Evolutionary conservation across 352 stramenopile genomes (phyloP).

Genomic region (Sclerospora graminicola): DNA sequence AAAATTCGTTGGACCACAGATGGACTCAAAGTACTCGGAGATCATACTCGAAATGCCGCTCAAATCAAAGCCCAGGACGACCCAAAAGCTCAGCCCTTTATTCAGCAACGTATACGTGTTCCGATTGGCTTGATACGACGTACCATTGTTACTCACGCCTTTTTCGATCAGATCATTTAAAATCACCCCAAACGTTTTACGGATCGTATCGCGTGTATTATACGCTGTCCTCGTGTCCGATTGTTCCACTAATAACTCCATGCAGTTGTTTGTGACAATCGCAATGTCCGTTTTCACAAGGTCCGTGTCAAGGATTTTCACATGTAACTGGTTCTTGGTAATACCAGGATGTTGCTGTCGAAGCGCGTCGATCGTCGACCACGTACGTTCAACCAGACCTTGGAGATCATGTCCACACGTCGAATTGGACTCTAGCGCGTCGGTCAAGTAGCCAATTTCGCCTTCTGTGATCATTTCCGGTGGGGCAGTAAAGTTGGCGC

Average conservation of each 20-base stretch:
- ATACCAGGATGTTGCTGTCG: constrained; percentile 18
- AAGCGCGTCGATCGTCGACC: constrained; percentile 22
- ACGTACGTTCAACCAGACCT: constrained; percentile 25
- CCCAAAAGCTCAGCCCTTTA: constrained; percentile 12
- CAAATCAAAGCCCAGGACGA: constrained; percentile 13
- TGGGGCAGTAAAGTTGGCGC: constrained; percentile 15
- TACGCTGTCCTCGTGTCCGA: constrained; percentile 14
- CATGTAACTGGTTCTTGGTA: constrained; percentile 22
- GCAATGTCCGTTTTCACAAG: constrained; percentile 38
- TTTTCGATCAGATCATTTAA: constrained; percentile 38
- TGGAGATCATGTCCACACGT: constrained; percentile 28
- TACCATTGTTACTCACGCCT: constrained; percentile 23
- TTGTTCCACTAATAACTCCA: constrained; percentile 16
- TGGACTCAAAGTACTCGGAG: constrained; percentile 18
- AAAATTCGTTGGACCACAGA: constrained; percentile 29
- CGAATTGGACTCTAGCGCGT: constrained; percentile 14
- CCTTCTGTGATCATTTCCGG: constrained; percentile 8
- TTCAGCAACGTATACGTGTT: constrained; percentile 24
- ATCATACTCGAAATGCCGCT: constrained; percentile 17
- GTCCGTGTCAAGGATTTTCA: constrained; percentile 28
- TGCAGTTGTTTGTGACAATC: constrained; percentile 34
- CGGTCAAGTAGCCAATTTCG: constrained; percentile 19
- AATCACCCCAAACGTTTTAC: constrained; percentile 37
- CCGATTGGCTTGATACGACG: constrained; percentile 17
- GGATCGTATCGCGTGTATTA: constrained; percentile 30